A percentile compares a stretch with the other conserved stretches of the same genome.
phyloP scores from a whole-genome alignment of 192 early-diverging fungal species.

The Coemansia brasiliensis region DNA sequence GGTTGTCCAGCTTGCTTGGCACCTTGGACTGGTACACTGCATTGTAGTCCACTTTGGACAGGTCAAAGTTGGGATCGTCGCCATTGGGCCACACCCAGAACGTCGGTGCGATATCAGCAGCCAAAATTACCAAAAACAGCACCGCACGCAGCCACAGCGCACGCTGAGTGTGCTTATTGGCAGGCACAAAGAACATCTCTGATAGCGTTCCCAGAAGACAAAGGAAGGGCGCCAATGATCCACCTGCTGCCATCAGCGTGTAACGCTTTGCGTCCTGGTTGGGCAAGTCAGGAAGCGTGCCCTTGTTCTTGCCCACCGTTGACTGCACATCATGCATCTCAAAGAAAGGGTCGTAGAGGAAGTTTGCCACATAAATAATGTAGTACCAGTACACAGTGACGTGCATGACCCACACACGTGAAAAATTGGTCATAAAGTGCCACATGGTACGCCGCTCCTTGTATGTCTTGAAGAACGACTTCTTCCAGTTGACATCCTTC shows the following conservation, averaged over 20 bases:
- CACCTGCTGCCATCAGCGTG: constrained; percentile 70
- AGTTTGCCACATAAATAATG: constrained; percentile 69
- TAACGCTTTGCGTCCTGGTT: constrained; percentile 55
- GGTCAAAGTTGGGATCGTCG: constrained; percentile 49
- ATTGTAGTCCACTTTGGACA: constrained; percentile 27
- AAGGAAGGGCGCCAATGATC: constrained; percentile 67
- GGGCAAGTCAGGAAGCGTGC: constrained; percentile 28
- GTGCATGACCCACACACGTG: constrained; percentile 85
- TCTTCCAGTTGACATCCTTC: constrained; percentile 66
- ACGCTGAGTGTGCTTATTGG: constrained; percentile 61
- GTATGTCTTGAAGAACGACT: constrained; percentile 77
- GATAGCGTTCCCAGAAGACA: constrained; percentile 65
- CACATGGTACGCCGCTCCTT: constrained; percentile 81
- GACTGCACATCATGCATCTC: constrained; percentile 52
- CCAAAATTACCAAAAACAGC: constrained; percentile 62
- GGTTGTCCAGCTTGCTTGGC: constrained; percentile 28
- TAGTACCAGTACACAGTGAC: constrained; percentile 77
- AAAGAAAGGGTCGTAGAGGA: constrained; percentile 62
- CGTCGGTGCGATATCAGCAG: constrained; percentile 65
- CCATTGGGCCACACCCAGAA: constrained; percentile 58
- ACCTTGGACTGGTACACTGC: constrained; percentile 36
- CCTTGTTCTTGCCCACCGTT: constrained; percentile 44
- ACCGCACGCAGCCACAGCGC: constrained; percentile 56
- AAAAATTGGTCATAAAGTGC: constrained; percentile 81
- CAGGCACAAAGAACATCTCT: constrained; percentile 71